Evolutionary conservation across 257 asterid species (phyloP), one percentile per base, ranked within the genome.

Genomic region (Scutellaria galericulata): DNA sequence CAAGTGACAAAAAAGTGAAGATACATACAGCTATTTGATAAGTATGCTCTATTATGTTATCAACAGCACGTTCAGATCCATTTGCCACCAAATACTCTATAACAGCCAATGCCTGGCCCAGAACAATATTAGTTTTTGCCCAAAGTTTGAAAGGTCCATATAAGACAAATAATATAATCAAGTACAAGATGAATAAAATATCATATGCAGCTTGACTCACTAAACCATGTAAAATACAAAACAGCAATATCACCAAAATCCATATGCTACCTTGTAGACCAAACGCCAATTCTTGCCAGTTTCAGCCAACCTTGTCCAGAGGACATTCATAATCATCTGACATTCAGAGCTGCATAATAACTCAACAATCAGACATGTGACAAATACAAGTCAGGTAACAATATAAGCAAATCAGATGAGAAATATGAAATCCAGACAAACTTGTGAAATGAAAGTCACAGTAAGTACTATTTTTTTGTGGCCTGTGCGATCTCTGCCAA

Each of bases 401-500:
- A 15, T 35, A 14, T 27, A 64, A 73, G 39, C 7, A 76, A 44
- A 64, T 35, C 72, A 71, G 44, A 75, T 66, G 73, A 73, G 48
- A 64, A 18, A 57, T 18, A 15, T 31, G 71, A 56, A 64, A 65
- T 55, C 60, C 57, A 61, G 41, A 70, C 65, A 75, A 73, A 55
- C 9, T 48, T 75, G 64, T 77, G 68, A 66, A 47, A 56, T 66
- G 72, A 73, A 75, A 67, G 74, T 51, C 22, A 66, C 12, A 48
- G 72, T 66, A 52, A 45, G 71, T 90, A 95, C 99, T 88, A 90
- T 92, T 92, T 92, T 73, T 90, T 95, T 54, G 99, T 90, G 54
- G 96, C 97, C 77, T 79, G 90, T 57, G 99, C 94, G 72, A 95
- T 95, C 86, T 95, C 99, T 63, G 96, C 90, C 90, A 95, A 82